phyloP scores from a whole-genome alignment of 2,329 filamentous ascomycete genomes.

The Fusarium albosuccineum region DNA sequence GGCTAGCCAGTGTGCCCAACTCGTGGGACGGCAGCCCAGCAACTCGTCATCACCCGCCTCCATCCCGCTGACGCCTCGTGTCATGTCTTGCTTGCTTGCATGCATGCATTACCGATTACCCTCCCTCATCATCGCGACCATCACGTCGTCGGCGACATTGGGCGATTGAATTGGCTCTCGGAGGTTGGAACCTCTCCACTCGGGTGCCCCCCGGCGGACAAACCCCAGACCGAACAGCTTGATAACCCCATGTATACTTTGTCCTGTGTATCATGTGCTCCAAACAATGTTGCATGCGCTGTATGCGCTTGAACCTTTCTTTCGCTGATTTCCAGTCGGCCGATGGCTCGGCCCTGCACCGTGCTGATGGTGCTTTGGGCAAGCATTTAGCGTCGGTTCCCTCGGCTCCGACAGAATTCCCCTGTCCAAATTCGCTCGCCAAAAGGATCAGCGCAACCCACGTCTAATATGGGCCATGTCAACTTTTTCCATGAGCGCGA shows the following conservation, averaged over 20 bases:
- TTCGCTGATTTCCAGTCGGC: slow-evolving; percentile 36
- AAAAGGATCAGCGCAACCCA: slow-evolving; percentile 23
- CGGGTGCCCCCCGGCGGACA: slow-evolving; percentile 25
- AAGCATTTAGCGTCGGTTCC: slow-evolving; percentile 32
- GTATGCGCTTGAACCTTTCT: slow-evolving; percentile 26
- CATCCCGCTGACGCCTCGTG: slow-evolving; percentile 10
- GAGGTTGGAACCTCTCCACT: slow-evolving; percentile 36
- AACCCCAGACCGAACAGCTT: slow-evolving; percentile 34
- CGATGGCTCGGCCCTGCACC: slow-evolving; percentile 31
- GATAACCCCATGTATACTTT: slow-evolving; percentile 17
- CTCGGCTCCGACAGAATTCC: slow-evolving; percentile 41
- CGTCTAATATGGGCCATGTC: not conserved
- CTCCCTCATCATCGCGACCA: slow-evolving; percentile 15
- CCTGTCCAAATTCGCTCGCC: slow-evolving; percentile 19
- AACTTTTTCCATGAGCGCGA: not conserved
- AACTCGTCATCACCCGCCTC: slow-evolving; percentile 9
- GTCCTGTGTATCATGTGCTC: slow-evolving; percentile 29
- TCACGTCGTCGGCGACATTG: slow-evolving; percentile 15
- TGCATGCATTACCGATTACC: slow-evolving; percentile 15
- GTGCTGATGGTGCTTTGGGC: slow-evolving; percentile 22
- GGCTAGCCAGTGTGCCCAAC: slow-evolving; percentile 7
- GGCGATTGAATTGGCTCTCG: slow-evolving; percentile 13
- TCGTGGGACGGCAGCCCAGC: slow-evolving; percentile 12
- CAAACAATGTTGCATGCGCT: slow-evolving; percentile 31
- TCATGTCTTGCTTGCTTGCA: slow-evolving; percentile 13